These are phyloP conservation scores for Melastoma candidum DNA, from an alignment of 441 rosid genomes.

Conservation along the genomic window DNA sequence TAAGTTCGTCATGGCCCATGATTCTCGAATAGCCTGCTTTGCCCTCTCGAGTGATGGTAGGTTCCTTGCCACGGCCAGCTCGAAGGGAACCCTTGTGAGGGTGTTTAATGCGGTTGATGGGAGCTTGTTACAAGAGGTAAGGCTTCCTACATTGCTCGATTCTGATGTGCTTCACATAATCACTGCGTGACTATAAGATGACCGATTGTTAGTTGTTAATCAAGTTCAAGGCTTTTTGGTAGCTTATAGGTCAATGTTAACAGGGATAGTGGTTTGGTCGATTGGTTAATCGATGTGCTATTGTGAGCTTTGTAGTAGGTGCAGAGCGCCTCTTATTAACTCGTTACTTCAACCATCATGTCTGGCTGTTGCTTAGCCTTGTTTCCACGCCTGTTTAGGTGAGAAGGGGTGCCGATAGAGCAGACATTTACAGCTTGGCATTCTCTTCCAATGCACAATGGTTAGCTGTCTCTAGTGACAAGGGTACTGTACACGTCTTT, in stretches of 20 bases:
- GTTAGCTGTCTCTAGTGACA: slow-evolving; percentile 72
- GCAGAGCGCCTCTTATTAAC: not conserved
- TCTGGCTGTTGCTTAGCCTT: not conserved
- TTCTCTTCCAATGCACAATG: slow-evolving; percentile 58
- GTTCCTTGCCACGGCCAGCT: slow-evolving; percentile 41
- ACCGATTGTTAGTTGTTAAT: no score
- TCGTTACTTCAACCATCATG: not conserved
- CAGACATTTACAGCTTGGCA: slow-evolving; percentile 67
- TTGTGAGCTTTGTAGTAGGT: no score
- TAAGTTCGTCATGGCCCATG: slow-evolving; percentile 34
- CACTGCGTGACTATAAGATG: no score
- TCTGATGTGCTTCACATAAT: not conserved
- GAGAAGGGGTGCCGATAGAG: slow-evolving; percentile 80
- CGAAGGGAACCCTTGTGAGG: slow-evolving; percentile 44
- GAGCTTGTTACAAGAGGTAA: slow-evolving; percentile 44
- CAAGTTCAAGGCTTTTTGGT: no score
- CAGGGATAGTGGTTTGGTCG: no score
- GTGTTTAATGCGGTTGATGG: slow-evolving; percentile 38
- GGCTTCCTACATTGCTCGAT: not conserved
- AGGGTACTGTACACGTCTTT: slow-evolving; percentile 79
- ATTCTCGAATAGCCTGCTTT: slow-evolving; percentile 30
- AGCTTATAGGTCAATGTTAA: no score
- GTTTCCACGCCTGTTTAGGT: slow-evolving; percentile 26
- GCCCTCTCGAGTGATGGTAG: slow-evolving; percentile 36
- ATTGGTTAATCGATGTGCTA: no score